A percentile compares a stretch with the other conserved stretches of the same genome.
These are phyloP conservation scores for Cutaneotrichosporon sp. DNA, from an alignment of 1,284 basidiomycete species.

Conservation along the genomic window DNA sequence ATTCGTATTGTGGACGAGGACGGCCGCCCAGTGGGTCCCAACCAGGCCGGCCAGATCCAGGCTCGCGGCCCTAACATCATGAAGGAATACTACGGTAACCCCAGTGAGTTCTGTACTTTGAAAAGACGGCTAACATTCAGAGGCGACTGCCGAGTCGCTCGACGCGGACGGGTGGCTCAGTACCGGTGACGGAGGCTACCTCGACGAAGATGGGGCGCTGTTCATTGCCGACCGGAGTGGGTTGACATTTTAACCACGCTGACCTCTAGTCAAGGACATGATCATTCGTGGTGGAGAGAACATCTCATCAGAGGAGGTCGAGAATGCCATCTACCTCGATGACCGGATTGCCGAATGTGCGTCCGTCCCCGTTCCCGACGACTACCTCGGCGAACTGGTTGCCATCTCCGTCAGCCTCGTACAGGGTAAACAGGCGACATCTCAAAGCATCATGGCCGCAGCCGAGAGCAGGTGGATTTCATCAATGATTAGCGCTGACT, in stretches of 20 bases:
- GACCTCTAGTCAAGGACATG: conserved; percentile 42
- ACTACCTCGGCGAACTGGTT: conserved; percentile 43
- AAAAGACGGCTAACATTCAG: not conserved
- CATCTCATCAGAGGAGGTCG: conserved; percentile 43
- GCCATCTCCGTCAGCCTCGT: conserved; percentile 40
- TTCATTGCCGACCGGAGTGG: conserved; percentile 45
- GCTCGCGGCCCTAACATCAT: conserved; percentile 46
- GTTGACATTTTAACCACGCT: conserved; percentile 42
- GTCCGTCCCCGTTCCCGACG: conserved; percentile 41
- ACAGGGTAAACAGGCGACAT: conserved; percentile 6
- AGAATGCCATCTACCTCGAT: conserved; percentile 46
- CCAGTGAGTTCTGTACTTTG: conserved; percentile 11
- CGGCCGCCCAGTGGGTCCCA: conserved; percentile 22
- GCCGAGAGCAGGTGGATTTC: conserved; percentile 20
- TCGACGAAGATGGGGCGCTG: conserved; percentile 44
- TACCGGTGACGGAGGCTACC: conserved; percentile 43
- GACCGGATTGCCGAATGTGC: conserved; percentile 39
- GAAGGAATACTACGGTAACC: conserved; percentile 40
- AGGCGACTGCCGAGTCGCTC: conserved; percentile 19
- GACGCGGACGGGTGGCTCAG: conserved; percentile 48
- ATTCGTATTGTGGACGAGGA: conserved; percentile 40
- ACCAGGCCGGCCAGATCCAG: conserved; percentile 36
- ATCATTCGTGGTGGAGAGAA: conserved; percentile 52
- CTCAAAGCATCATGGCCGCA: conserved; percentile 12
- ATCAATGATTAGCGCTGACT: not conserved